Evolutionary conservation across 768 basidiomycete species (phyloP).

Genomic region (Sporobolomyces roseus): DNA sequence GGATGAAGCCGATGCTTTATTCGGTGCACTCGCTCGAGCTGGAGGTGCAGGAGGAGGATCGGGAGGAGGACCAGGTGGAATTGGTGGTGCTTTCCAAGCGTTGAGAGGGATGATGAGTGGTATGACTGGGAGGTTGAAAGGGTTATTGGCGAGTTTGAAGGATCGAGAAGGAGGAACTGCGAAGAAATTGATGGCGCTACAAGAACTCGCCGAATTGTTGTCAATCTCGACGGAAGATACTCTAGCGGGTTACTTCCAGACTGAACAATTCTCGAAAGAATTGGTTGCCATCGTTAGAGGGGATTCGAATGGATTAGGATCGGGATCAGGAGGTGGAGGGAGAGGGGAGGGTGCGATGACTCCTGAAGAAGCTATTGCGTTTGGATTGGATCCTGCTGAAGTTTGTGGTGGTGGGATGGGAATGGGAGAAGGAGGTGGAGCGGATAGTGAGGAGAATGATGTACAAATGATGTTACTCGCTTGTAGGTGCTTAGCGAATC

Average conservation of each 20-base stretch:
- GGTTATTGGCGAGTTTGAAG: conserved; percentile 76
- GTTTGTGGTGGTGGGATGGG: conserved; percentile 57
- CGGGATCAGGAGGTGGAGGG: conserved; percentile 48
- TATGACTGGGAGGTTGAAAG: conserved; percentile 79
- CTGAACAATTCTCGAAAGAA: conserved; percentile 86
- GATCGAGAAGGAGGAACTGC: conserved; percentile 76
- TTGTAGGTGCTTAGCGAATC: conserved; percentile 90
- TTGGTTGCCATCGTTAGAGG: conserved; percentile 79
- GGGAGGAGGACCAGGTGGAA: conserved; percentile 11
- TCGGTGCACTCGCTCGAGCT: conserved; percentile 27
- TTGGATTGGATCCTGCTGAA: conserved; percentile 69
- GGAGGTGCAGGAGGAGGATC: conserved; percentile 25
- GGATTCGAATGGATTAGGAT: conserved; percentile 53
- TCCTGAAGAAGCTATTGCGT: conserved; percentile 74
- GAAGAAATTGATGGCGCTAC: conserved; percentile 78
- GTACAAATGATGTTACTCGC: conserved; percentile 89
- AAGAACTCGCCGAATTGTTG: conserved; percentile 89
- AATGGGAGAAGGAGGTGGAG: conserved; percentile 51
- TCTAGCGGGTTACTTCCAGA: conserved; percentile 88
- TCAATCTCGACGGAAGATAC: conserved; percentile 98
- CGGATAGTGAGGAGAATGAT: conserved; percentile 52
- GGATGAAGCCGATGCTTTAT: conserved; percentile 25
- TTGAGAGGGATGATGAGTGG: conserved; percentile 64
- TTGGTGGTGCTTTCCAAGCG: conserved; percentile 36
- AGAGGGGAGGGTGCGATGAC: conserved; percentile 51